Conservation (phyloP, 1,139 yeast genomes). For the Taphrina populina region DNA sequence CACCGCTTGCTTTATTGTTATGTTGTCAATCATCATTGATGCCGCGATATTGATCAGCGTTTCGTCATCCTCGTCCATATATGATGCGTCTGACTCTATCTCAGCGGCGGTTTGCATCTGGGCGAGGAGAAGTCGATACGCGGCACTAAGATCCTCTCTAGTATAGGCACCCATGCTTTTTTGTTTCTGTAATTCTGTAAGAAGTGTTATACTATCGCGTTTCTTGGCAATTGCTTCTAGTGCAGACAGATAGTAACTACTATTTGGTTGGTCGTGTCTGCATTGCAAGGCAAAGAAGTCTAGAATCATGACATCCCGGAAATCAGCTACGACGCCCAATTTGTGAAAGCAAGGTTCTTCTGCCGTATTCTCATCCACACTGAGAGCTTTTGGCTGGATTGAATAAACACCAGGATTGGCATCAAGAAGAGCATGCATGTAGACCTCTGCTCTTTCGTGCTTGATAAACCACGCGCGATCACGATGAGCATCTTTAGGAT, state of each 20-base stretch:
- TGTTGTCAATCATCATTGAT: conserved; percentile 13
- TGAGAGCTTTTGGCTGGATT: not conserved
- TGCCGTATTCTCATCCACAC: conserved; percentile 4
- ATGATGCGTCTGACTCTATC: conserved; percentile 52
- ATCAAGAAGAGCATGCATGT: conserved; percentile 11
- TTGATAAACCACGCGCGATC: conserved; percentile 19
- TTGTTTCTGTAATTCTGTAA: conserved; percentile 56
- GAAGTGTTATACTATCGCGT: conserved; percentile 52
- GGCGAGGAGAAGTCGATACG: conserved; percentile 46
- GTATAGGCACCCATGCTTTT: conserved; percentile 62
- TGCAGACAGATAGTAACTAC: conserved; percentile 44
- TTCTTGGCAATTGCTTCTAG: conserved; percentile 52
- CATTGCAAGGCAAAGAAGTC: conserved; percentile 59
- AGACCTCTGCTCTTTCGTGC: conserved; percentile 15
- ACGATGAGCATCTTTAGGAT: conserved; percentile 10
- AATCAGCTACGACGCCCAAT: conserved; percentile 61
- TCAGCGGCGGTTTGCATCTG: conserved; percentile 39
- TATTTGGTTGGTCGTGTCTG: conserved; percentile 12
- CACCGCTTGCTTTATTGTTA: conserved; percentile 44
- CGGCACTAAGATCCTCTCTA: conserved; percentile 56
- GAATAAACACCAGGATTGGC: conserved; percentile 12
- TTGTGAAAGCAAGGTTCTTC: conserved; percentile 46
- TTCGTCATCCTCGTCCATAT: conserved; percentile 40
- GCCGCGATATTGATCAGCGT: conserved; percentile 40
- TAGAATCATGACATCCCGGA: conserved; percentile 61